A percentile compares a stretch with the other conserved stretches of the same genome.
phyloP scores from a whole-genome alignment of 306 rosid genomes.

The Acacia melanoxylon region DNA sequence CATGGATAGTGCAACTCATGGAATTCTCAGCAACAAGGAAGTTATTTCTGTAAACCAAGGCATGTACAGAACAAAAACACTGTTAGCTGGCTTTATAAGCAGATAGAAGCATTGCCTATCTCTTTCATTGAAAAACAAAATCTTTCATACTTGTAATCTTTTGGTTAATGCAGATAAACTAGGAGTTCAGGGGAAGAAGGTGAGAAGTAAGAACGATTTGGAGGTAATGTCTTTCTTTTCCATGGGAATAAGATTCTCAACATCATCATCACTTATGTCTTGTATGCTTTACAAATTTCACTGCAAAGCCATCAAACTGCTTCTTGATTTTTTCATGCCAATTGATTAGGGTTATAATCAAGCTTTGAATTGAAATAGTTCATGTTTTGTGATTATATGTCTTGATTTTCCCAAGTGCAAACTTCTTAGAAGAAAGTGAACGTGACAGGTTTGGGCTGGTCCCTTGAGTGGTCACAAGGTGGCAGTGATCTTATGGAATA shows the following conservation, averaged over 20 bases:
- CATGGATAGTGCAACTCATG: constrained; percentile 40
- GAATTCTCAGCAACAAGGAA: constrained; percentile 48
- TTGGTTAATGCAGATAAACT: constrained; percentile 44
- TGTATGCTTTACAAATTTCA: background rate
- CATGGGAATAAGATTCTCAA: background rate
- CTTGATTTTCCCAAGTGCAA: background rate
- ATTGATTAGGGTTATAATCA: too few relatives aligned
- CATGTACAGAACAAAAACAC: constrained; percentile 1
- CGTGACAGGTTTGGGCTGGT: constrained; percentile 68
- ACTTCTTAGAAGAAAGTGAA: background rate
- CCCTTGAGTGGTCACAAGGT: constrained; percentile 45
- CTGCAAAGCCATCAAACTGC: background rate
- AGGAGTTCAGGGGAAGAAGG: constrained; percentile 66
- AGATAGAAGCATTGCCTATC: background rate
- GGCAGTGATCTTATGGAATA: constrained; percentile 64
- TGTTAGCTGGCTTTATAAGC: background rate
- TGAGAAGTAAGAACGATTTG: constrained; percentile 37
- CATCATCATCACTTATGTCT: background rate
- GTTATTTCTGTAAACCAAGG: constrained; percentile 75
- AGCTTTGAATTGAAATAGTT: background rate
- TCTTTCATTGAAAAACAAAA: background rate
- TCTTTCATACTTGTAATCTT: constrained; percentile 8
- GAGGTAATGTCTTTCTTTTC: constrained; percentile 40
- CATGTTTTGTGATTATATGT: background rate
- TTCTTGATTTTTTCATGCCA: background rate